Evolutionary conservation across 306 rosid genomes (phyloP).

Genomic region (Quercus glauca): DNA sequence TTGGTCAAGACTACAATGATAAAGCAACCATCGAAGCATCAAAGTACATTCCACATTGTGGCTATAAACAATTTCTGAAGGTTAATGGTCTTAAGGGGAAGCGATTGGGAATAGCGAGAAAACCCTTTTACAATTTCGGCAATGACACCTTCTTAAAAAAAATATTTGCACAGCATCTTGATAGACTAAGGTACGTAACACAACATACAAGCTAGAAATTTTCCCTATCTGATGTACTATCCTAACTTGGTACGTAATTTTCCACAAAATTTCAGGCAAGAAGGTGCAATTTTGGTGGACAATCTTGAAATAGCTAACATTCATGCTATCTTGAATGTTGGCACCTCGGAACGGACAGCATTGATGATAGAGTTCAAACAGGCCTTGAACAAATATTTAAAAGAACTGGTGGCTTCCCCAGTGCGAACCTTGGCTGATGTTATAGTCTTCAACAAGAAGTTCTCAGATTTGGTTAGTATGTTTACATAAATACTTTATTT

Average conservation of each 20-base stretch:
- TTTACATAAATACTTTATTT: not conserved
- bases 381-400: slow-evolving; percentile 25
- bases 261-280: slow-evolving; percentile 4
- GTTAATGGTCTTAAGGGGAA: slow-evolving; percentile 27
- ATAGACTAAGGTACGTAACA: slow-evolving; percentile 20
- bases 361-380: slow-evolving; percentile 29
- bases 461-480: slow-evolving; percentile 16
- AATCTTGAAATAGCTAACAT: slow-evolving; percentile 26
- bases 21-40: slow-evolving; percentile 19
- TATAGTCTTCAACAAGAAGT: slow-evolving; percentile 27
- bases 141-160: not conserved
- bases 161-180: slow-evolving; percentile 19
- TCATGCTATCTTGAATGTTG: not conserved
- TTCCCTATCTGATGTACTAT: not conserved
- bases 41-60: slow-evolving; percentile 39
- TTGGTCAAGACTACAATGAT: slow-evolving; percentile 32
- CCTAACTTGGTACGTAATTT: not conserved
- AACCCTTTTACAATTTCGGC: slow-evolving; percentile 15
- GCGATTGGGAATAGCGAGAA: slow-evolving; percentile 31
- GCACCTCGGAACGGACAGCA: slow-evolving; percentile 11
- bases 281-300: slow-evolving; percentile 30
- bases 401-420: slow-evolving; percentile 22
- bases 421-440: slow-evolving; percentile 25
- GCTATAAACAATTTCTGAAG: slow-evolving; percentile 24
- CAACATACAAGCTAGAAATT: not conserved